Evolutionary conservation across 495 filamentous ascomycete genomes (phyloP).

Genomic region (Trichoderma gamsii): DNA sequence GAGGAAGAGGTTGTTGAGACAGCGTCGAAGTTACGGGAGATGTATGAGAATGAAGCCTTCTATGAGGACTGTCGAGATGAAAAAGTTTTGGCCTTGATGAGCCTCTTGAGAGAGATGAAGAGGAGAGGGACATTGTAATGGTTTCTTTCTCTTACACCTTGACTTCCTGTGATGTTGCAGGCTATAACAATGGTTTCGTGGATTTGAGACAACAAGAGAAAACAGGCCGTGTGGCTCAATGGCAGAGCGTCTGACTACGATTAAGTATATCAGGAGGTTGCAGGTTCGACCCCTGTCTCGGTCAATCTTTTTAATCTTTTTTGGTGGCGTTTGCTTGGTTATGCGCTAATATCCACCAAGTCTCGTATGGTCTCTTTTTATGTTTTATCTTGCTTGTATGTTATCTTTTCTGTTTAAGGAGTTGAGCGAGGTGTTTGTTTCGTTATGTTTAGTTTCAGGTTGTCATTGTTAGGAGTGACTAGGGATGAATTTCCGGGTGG

Average conservation of each 20-base stretch:
- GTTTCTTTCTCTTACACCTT: too few relatives aligned
- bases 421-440: conserved; percentile 4
- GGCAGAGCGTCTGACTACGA: conserved; percentile 14
- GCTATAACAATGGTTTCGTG: background rate
- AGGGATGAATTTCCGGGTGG: too few relatives aligned
- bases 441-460: background rate
- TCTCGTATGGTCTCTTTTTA: background rate
- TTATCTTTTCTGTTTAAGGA: background rate
- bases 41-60: conserved; percentile 12
- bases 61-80: background rate
- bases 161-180: background rate
- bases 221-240: conserved; percentile 12
- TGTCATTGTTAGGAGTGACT: background rate
- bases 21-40: conserved; percentile 4
- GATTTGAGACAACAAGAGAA: background rate
- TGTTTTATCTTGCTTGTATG: background rate
- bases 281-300: conserved; percentile 14
- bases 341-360: background rate
- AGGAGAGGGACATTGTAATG: background rate
- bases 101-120: conserved; percentile 5
- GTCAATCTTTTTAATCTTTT: background rate
- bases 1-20: conserved; percentile 5
- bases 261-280: conserved; percentile 14
- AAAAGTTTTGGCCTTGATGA: background rate
- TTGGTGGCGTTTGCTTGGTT: background rate